Base-by-base conservation (phyloP, 805 yeast genomes). In the Wickerhamomyces kurtzmanii region DNA sequence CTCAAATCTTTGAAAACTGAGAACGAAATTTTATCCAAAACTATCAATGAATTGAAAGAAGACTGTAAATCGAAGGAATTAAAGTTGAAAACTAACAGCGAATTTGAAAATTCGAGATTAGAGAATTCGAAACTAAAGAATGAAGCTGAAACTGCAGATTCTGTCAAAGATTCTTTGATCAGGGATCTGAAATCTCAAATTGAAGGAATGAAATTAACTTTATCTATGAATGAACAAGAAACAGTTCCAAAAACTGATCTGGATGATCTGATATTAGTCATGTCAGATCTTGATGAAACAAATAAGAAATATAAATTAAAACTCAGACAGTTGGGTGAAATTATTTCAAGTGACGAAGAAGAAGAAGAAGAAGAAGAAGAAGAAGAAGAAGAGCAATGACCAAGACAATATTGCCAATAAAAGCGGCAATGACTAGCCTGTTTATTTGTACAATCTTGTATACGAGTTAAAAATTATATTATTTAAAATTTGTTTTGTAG, bases 261-360 rank as follows among this genome's bases (percentile, higher is more conserved):
- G 8, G 94, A 85, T 41, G 94, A 83, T 36, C 51, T 85, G 42
- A 68, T 85, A 74, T 53, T 84, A 15, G 56, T 86, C 12, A 72
- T 86, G 49, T 70, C 80, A 12, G 94, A 83, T 25, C 56, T 84
- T 40, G 94, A 85, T 33, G 85, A 78, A 27, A 71, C 68, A 37
- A 72, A 72, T 32, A 57, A 62, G 17, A 61, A 61, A 36, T 76
- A 82, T 47, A 77, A 76, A 43, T 42, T 51, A 6, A 62, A 57
- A 32, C 59, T 79, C 21, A 60, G 58, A 31, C 56, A 47, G 0
- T 43, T 74, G 5, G 84, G 83, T 1, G 72, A 65, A 29, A 76
- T 67, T 2, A 63, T 75, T 2, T 75, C 85, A 5, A 73, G 83
- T 26, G 89, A 78, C 30, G 86, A 77, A 15, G 85, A 74, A 0